Evolutionary conservation across 495 filamentous ascomycete species (phyloP).

Genomic region (Baudoinia panamericana): DNA sequence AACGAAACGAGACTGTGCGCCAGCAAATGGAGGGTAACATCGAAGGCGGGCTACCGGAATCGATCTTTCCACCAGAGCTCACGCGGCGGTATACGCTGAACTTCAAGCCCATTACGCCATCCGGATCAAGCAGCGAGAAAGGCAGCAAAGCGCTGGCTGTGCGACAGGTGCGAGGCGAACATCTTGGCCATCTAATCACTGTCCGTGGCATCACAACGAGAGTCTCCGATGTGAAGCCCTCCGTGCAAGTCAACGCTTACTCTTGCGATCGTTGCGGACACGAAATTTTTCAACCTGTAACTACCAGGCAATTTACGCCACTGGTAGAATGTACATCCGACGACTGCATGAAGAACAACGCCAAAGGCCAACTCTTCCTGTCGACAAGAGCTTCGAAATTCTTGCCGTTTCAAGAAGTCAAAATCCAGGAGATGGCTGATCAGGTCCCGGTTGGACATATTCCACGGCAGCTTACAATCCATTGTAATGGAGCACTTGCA

Average conservation of each 20-base stretch:
- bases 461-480: slow-evolving; percentile 73
- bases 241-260: slow-evolving; percentile 94
- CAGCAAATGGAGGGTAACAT: slow-evolving; percentile 54
- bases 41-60: slow-evolving; percentile 41
- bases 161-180: slow-evolving; percentile 79
- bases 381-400: slow-evolving; percentile 94
- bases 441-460: slow-evolving; percentile 98
- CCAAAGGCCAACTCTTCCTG: slow-evolving; percentile 82
- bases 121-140: slow-evolving; percentile 48
- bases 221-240: slow-evolving; percentile 94
- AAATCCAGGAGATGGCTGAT: slow-evolving; percentile 96
- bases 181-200: slow-evolving; percentile 85
- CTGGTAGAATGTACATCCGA: slow-evolving; percentile 71
- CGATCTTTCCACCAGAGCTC: slow-evolving; percentile 76
- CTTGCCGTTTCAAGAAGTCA: slow-evolving; percentile 93
- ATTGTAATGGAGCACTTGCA: slow-evolving; percentile 76
- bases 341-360: slow-evolving; percentile 80
- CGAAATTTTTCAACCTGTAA: slow-evolving; percentile 95
- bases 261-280: slow-evolving; percentile 91
- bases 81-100: slow-evolving; percentile 89
- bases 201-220: slow-evolving; percentile 88
- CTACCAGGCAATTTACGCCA: slow-evolving; percentile 77
- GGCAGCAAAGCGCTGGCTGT: slow-evolving; percentile 75
- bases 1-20: slow-evolving; percentile 64
- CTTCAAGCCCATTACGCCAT: slow-evolving; percentile 77